Percentiles rank a stretch among this genome's conserved stretches.
phyloP scores from a whole-genome alignment of 331 rosid species.

The Quercus lobata region DNA sequence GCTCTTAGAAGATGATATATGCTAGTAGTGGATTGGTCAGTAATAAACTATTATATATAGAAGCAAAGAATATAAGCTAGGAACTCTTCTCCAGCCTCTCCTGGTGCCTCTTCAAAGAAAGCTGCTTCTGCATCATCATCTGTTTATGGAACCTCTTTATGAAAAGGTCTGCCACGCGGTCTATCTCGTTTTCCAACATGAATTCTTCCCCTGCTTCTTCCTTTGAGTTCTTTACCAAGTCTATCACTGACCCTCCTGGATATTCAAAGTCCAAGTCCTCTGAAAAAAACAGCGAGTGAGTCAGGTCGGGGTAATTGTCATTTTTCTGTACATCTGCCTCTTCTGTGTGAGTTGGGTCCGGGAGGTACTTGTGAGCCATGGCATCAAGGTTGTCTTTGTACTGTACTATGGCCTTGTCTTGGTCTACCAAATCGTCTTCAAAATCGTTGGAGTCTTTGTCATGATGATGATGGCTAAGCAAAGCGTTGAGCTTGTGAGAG shows the following conservation, averaged over 20 bases:
- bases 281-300: slow-evolving; percentile 36
- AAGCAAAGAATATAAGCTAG: not conserved
- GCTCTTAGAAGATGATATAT: not conserved
- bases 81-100: slow-evolving; percentile 24
- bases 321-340: not conserved
- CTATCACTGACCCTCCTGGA: slow-evolving; percentile 40
- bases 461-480: slow-evolving; percentile 19
- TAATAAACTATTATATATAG: too few relatives aligned
- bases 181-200: slow-evolving; percentile 60
- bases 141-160: slow-evolving; percentile 46
- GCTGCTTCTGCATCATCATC: slow-evolving; percentile 56
- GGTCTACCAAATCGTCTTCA: slow-evolving; percentile 23
- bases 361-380: slow-evolving; percentile 19
- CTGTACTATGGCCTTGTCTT: slow-evolving; percentile 15
- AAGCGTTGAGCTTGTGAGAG: slow-evolving; percentile 46
- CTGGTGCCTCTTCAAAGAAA: slow-evolving; percentile 32
- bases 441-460: not conserved
- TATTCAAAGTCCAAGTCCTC: slow-evolving; percentile 24
- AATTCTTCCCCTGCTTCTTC: slow-evolving; percentile 60
- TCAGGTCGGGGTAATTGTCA: slow-evolving; percentile 45
- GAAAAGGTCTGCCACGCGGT: slow-evolving; percentile 56
- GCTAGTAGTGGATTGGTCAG: too few relatives aligned
- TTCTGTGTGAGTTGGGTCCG: slow-evolving; percentile 16
- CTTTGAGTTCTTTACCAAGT: slow-evolving; percentile 55
- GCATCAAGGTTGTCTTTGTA: slow-evolving; percentile 18